These are phyloP conservation scores for Fusarium guadeloupense DNA, from an alignment of 2,329 filamentous ascomycete genomes.

Conservation along the genomic window DNA sequence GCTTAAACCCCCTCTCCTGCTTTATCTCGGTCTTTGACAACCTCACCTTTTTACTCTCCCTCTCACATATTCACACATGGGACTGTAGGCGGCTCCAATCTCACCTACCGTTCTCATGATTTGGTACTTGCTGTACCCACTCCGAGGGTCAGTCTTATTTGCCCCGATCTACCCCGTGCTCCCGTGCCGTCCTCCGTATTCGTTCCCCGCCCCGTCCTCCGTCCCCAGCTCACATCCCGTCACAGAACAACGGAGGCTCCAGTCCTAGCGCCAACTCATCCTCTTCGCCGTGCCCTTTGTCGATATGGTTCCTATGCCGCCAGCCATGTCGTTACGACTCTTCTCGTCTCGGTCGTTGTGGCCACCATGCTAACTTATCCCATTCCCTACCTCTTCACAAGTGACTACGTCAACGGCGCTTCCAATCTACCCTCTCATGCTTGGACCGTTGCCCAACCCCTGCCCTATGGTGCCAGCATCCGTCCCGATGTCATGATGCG, in stretches of 20 bases:
- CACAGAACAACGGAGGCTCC: constrained; percentile 78
- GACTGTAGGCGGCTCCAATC: constrained; percentile 27
- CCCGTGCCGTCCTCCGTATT: constrained; percentile 23
- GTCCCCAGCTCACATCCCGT: constrained; percentile 31
- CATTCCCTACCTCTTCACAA: constrained; percentile 77
- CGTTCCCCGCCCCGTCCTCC: constrained; percentile 13
- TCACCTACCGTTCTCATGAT: constrained; percentile 62
- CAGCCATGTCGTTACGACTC: constrained; percentile 76
- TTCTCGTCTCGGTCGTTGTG: constrained; percentile 77
- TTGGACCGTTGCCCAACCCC: constrained; percentile 78
- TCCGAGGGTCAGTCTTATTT: constrained; percentile 71
- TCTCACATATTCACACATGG: constrained; percentile 34
- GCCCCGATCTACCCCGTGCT: constrained; percentile 14
- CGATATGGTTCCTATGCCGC: constrained; percentile 76
- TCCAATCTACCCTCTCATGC: constrained; percentile 81
- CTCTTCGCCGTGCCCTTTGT: constrained; percentile 70
- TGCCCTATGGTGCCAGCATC: constrained; percentile 60
- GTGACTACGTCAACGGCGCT: constrained; percentile 74
- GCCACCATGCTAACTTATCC: constrained; percentile 78
- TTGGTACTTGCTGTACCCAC: constrained; percentile 80
- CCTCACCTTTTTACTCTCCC: constrained; percentile 10
- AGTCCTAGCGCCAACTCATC: constrained; percentile 69
- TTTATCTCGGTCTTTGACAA: constrained; percentile 6
- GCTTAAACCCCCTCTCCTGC: constrained; percentile 18
- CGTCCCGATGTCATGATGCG: constrained; percentile 81